phyloP scores from a whole-genome alignment of 2,329 filamentous ascomycete genomes.

The Calonectria ilicicola region DNA sequence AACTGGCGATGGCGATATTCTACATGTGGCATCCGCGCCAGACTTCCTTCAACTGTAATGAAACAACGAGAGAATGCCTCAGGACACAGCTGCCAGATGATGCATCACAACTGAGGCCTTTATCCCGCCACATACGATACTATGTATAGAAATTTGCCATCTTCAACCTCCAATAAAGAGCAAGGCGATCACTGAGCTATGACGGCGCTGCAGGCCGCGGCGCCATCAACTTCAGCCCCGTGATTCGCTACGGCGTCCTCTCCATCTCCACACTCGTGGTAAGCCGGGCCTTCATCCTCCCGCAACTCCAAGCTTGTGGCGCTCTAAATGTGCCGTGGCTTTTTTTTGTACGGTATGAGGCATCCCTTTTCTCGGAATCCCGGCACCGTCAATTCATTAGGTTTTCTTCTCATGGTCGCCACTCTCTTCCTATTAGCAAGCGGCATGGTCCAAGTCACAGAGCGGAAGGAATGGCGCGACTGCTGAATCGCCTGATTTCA shows the following conservation, averaged over 20 bases:
- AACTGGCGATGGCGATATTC: too few relatives aligned
- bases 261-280: background rate
- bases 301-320: background rate
- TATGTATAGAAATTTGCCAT: background rate
- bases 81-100: background rate
- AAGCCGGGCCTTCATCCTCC: conserved; percentile 1
- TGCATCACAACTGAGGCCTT: background rate
- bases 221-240: background rate
- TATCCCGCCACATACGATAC: background rate
- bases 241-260: background rate
- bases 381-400: background rate
- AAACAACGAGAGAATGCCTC: too few relatives aligned
- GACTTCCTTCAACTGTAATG: too few relatives aligned
- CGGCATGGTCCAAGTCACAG: too few relatives aligned
- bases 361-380: background rate
- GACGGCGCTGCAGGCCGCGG: background rate
- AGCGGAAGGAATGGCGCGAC: background rate
- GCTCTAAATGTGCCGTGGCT: background rate
- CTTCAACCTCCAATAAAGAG: background rate
- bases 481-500: background rate
- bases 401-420: background rate
- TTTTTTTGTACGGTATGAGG: background rate
- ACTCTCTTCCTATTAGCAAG: background rate
- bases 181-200: background rate
- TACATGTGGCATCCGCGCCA: too few relatives aligned